A percentile compares a stretch with the other conserved stretches of the same genome.
Evolutionary conservation across 2,329 filamentous ascomycete genomes (phyloP).

Genomic region (Penicillium oxalicum): DNA sequence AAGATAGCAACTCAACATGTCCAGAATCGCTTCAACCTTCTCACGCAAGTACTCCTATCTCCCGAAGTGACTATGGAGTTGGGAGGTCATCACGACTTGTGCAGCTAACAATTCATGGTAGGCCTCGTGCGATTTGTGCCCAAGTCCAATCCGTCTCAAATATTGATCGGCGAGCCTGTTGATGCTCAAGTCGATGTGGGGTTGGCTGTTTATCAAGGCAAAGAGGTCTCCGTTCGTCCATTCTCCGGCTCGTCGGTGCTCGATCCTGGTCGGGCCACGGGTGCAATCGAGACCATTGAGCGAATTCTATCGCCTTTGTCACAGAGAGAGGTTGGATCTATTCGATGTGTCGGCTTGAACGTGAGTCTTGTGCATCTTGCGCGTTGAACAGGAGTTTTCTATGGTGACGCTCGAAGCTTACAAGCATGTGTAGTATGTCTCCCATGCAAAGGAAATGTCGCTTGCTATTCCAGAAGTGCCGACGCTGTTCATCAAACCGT

Average conservation of each 20-base stretch:
- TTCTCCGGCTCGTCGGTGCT: constrained; percentile 56
- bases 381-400: too few species aligned
- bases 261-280: constrained; percentile 48
- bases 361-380: constrained; percentile 23
- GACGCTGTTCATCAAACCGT: constrained; percentile 55
- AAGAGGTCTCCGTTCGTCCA: constrained; percentile 52
- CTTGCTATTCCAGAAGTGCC: constrained; percentile 50
- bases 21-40: constrained; percentile 34
- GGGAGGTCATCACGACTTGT: neutral
- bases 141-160: constrained; percentile 44
- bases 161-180: constrained; percentile 53
- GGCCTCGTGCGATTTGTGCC: constrained; percentile 57
- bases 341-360: constrained; percentile 56
- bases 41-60: constrained; percentile 23
- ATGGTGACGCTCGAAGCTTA: neutral
- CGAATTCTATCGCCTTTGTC: constrained; percentile 49
- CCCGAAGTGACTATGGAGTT: neutral
- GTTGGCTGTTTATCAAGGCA: constrained; percentile 49
- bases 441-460: constrained; percentile 49
- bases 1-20: constrained; percentile 19
- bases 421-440: constrained; percentile 37
- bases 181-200: constrained; percentile 53
- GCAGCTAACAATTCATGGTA: constrained; percentile 22
- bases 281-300: constrained; percentile 28
- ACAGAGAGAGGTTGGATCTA: constrained; percentile 48